Conservation (phyloP, 139 green algal genomes). For the Asterochloris erici region DNA sequence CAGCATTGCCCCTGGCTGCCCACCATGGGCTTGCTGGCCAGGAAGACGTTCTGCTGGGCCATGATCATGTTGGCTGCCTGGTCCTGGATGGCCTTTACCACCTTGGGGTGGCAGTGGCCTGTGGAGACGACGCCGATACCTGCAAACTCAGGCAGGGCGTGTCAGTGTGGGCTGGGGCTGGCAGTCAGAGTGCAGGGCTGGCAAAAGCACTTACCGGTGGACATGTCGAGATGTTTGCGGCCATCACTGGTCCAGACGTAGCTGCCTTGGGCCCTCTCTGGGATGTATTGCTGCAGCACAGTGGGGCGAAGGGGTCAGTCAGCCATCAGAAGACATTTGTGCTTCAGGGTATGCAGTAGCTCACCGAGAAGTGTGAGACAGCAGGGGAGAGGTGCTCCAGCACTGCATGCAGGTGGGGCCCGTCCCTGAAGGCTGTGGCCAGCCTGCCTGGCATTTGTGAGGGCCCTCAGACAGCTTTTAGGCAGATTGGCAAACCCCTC, state of each 20-base stretch:
- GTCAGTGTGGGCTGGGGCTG: too few species aligned
- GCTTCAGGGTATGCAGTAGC: not conserved
- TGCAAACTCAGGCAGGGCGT: slow-evolving; percentile 10
- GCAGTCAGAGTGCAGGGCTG: too few species aligned
- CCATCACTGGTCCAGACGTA: slow-evolving; percentile 66
- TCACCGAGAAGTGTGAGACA: slow-evolving; percentile 27
- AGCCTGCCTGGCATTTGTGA: too few species aligned
- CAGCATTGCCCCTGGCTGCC: not conserved
- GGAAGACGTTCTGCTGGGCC: slow-evolving; percentile 82
- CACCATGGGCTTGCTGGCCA: slow-evolving; percentile 16
- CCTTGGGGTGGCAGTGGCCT: slow-evolving; percentile 78
- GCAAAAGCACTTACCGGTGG: slow-evolving; percentile 31
- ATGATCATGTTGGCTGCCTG: slow-evolving; percentile 70
- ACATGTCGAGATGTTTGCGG: slow-evolving; percentile 69
- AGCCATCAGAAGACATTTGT: too few species aligned
- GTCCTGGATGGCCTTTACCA: slow-evolving; percentile 70
- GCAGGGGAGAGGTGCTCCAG: slow-evolving; percentile 25
- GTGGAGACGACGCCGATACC: slow-evolving; percentile 76
- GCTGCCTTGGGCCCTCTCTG: slow-evolving; percentile 47
- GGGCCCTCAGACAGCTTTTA: too few species aligned
- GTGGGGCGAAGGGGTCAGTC: too few species aligned
- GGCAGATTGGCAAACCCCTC: too few species aligned
- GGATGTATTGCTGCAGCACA: slow-evolving; percentile 62
- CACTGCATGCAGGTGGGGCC: not conserved
- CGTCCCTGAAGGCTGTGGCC: too few species aligned